A percentile compares a stretch with the other conserved stretches of the same genome.
Evolutionary conservation across 306 rosid genomes (phyloP).

Genomic region (Prunus mira): DNA sequence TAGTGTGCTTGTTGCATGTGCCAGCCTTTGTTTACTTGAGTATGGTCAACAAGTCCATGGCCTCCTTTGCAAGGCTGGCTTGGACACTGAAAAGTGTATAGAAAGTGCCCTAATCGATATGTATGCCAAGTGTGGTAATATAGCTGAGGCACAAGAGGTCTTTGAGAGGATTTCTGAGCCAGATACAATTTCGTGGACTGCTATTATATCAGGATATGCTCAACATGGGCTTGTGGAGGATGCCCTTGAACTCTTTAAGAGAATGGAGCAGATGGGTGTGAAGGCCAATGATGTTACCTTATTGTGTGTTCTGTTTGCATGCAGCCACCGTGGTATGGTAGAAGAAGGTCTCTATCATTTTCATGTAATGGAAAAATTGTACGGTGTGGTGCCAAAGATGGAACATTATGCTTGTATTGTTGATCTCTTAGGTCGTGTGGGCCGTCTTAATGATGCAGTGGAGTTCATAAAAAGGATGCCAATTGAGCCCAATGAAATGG

Average conservation of each 20-base stretch:
- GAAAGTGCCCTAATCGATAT: constrained; percentile 72
- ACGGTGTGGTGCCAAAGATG: constrained; percentile 55
- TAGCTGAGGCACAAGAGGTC: constrained; percentile 41
- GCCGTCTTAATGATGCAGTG: constrained; percentile 50
- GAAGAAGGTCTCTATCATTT: constrained; percentile 62
- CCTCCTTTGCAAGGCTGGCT: constrained; percentile 51
- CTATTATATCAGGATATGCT: constrained; percentile 60
- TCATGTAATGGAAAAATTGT: constrained; percentile 46
- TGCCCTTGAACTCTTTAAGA: constrained; percentile 49
- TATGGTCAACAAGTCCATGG: constrained; percentile 67
- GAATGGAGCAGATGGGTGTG: constrained; percentile 49
- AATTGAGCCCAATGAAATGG: constrained; percentile 55
- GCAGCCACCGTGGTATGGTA: constrained; percentile 71
- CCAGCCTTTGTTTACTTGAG: constrained; percentile 60
- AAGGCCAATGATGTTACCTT: constrained; percentile 55
- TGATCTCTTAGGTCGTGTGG: constrained; percentile 70
- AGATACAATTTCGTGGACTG: constrained; percentile 71
- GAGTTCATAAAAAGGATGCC: constrained; percentile 61
- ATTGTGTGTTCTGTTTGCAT: constrained; percentile 68
- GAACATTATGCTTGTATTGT: constrained; percentile 73
- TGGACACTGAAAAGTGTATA: constrained; percentile 49
- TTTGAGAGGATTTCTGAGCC: constrained; percentile 55
- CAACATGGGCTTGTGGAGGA: constrained; percentile 70
- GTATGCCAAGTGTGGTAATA: constrained; percentile 65
- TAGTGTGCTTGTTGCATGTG: constrained; percentile 56